phyloP scores from a whole-genome alignment of 1,284 basidiomycete genomes.

The Rhodofomes roseus region DNA sequence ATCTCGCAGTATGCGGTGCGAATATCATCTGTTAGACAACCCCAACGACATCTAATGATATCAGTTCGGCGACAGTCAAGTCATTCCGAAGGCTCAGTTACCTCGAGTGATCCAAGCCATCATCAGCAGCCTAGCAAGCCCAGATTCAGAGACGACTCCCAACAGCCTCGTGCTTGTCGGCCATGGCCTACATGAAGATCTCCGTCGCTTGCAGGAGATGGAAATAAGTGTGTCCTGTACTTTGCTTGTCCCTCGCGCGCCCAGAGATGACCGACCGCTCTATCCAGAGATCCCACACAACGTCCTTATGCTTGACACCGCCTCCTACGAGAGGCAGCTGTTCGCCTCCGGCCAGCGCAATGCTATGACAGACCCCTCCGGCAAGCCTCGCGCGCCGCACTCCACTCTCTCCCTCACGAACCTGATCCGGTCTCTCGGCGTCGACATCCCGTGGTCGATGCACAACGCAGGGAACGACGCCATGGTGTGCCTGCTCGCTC shows the following conservation, averaged over 20 bases:
- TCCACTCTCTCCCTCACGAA: constrained; percentile 52
- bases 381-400: constrained; percentile 42
- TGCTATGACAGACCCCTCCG: constrained; percentile 54
- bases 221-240: constrained; percentile 57
- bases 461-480: constrained; percentile 75
- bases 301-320: constrained; percentile 66
- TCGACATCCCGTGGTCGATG: constrained; percentile 39
- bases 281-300: constrained; percentile 69
- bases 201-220: constrained; percentile 67
- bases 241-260: background rate
- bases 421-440: constrained; percentile 49
- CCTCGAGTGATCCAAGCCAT: constrained; percentile 73
- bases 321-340: constrained; percentile 56
- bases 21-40: constrained; percentile 5
- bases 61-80: constrained; percentile 77
- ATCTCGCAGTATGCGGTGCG: constrained; percentile 61
- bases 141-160: constrained; percentile 69
- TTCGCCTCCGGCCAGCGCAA: constrained; percentile 55
- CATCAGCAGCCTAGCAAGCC: constrained; percentile 72
- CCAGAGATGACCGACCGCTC: background rate
- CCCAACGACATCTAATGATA: constrained; percentile 15
- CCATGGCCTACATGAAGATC: constrained; percentile 54
- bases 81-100: constrained; percentile 63
- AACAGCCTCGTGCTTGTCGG: constrained; percentile 78
- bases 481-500: constrained; percentile 55